Conservation (phyloP, 116 monocot species). For the Phalaenopsis hybrid region DNA sequence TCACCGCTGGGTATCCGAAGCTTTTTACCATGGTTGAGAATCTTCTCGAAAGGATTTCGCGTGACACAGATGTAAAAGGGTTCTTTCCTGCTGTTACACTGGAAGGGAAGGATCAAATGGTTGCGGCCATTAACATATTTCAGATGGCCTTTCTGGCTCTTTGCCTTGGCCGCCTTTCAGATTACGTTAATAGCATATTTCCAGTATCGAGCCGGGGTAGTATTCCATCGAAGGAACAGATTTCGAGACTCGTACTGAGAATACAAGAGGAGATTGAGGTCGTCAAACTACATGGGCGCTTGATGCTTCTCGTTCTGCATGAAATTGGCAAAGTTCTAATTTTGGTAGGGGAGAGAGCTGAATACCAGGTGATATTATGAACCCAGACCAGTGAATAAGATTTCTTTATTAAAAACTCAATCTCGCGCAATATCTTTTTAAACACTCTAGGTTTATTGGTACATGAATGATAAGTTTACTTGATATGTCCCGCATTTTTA, state of each 20-base stretch:
- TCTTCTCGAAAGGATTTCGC: conserved; percentile 77
- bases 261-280: conserved; percentile 93
- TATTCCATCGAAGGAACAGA: conserved; percentile 92
- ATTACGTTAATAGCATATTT: conserved; percentile 79
- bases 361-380: conserved; percentile 66
- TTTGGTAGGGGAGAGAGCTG: conserved; percentile 81
- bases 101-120: conserved; percentile 81
- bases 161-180: conserved; percentile 57
- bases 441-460: not conserved
- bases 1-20: conserved; percentile 84
- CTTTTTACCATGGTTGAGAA: conserved; percentile 86
- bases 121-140: conserved; percentile 57
- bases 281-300: conserved; percentile 71
- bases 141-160: conserved; percentile 66
- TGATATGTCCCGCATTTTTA: no score
- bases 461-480: no score
- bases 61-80: conserved; percentile 84
- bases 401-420: not conserved
- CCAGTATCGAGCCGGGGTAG: conserved; percentile 65
- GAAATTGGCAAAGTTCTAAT: conserved; percentile 76
- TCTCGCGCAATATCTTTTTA: not conserved
- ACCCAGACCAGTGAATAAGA: not conserved
- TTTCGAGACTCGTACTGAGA: conserved; percentile 67
- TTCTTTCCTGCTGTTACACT: conserved; percentile 59
- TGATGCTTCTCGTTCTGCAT: conserved; percentile 70